Percentiles rank a stretch among this genome's conserved stretches.
These are phyloP conservation scores for Salicornia ramosissima DNA, from an alignment of 148 eudicot genomes.

Conservation along the genomic window DNA sequence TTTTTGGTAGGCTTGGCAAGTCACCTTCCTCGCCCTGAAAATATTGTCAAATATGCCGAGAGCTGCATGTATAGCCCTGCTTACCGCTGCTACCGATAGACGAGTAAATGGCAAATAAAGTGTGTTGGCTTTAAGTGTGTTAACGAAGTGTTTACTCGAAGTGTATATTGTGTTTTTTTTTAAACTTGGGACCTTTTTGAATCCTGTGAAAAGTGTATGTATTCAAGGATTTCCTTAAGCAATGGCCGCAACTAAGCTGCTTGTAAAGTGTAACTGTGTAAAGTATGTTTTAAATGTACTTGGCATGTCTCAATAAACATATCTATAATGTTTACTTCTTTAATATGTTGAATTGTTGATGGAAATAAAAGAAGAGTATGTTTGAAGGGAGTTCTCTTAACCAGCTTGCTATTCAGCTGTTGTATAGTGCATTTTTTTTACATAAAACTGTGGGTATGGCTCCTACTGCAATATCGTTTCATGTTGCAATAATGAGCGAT, in stretches of 20 bases:
- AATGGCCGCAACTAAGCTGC: neutral
- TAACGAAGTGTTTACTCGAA: neutral
- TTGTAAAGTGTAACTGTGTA: conserved; percentile 1
- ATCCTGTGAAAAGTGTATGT: neutral
- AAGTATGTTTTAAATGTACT: neutral
- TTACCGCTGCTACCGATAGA: conserved; percentile 67
- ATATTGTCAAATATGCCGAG: conserved; percentile 76
- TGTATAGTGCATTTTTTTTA: too few relatives aligned
- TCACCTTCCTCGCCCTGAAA: conserved; percentile 48
- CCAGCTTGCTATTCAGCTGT: too few relatives aligned
- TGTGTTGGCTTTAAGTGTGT: neutral
- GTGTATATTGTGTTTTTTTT: neutral
- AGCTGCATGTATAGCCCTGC: conserved; percentile 91
- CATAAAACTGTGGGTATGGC: too few relatives aligned
- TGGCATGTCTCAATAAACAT: neutral
- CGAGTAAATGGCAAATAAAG: neutral
- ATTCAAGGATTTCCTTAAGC: neutral
- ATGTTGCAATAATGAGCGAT: too few relatives aligned
- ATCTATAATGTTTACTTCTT: neutral
- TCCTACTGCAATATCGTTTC: too few relatives aligned
- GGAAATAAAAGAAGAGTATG: neutral
- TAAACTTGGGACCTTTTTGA: neutral
- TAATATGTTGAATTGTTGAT: too few relatives aligned
- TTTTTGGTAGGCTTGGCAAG: conserved; percentile 28
- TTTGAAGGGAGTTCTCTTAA: neutral